phyloP scores from a whole-genome alignment of 2,329 filamentous ascomycete genomes.

The Juglanconis sp. region DNA sequence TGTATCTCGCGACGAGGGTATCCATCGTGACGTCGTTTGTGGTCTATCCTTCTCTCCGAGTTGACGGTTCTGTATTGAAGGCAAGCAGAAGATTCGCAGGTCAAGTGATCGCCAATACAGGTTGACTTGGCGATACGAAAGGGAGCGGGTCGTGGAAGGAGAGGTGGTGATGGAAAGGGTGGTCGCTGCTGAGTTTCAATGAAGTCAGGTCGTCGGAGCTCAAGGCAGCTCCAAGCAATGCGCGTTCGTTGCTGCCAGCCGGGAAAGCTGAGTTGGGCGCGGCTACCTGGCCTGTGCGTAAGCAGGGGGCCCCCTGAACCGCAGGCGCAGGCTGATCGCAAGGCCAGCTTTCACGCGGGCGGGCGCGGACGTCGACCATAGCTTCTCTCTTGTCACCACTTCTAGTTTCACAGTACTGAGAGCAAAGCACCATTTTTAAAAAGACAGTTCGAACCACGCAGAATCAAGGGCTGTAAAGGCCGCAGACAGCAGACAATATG shows the following conservation, averaged over 20 bases:
- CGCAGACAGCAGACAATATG: conserved; percentile 45
- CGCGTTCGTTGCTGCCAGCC: conserved; percentile 18
- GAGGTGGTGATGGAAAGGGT: conserved; percentile 3
- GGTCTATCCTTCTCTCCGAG: conserved; percentile 68
- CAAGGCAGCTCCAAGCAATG: conserved; percentile 19
- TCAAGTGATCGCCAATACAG: background rate
- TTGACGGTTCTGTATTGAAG: conserved; percentile 63
- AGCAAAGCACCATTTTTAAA: background rate
- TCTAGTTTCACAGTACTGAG: no score
- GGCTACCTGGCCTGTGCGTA: background rate
- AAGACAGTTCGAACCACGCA: background rate
- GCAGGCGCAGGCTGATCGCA: background rate
- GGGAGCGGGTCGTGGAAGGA: background rate
- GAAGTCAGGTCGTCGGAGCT: conserved; percentile 16
- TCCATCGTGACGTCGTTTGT: conserved; percentile 62
- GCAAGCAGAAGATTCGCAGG: background rate
- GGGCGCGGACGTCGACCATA: no score
- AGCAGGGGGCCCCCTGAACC: background rate
- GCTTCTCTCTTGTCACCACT: no score
- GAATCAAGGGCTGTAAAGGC: conserved; percentile 9
- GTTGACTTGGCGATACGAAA: background rate
- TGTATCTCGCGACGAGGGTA: conserved; percentile 88
- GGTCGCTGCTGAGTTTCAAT: conserved; percentile 3
- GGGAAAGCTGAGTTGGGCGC: conserved; percentile 3
- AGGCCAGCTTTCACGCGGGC: background rate